Conservation (phyloP, 208 protist species). For the Trichomonas vaginalis region DNA sequence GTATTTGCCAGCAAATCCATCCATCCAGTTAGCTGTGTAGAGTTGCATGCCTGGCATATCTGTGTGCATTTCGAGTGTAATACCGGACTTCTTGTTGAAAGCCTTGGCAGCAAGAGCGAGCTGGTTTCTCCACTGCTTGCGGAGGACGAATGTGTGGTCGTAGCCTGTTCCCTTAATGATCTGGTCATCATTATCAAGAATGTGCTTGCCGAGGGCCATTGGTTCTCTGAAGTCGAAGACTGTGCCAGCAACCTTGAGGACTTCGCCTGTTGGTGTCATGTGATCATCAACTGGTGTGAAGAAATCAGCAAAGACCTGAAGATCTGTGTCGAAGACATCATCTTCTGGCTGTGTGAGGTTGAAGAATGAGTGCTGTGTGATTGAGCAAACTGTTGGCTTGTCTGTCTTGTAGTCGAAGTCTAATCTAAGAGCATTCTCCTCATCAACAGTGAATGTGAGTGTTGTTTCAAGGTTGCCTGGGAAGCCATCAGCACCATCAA, state of each 20-base stretch:
- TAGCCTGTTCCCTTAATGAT: background rate
- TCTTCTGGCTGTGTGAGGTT: background rate
- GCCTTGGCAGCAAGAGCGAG: background rate
- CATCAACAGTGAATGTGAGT: background rate
- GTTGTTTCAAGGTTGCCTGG: background rate
- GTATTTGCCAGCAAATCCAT: background rate
- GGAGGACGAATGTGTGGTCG: background rate
- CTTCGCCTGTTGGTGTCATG: background rate
- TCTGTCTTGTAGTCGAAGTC: background rate
- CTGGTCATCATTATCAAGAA: background rate
- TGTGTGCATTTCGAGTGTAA: background rate
- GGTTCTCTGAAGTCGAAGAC: background rate
- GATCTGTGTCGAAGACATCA: background rate
- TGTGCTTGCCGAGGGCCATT: background rate
- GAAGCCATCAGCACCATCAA: background rate
- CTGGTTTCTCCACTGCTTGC: background rate
- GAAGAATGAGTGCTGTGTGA: slow-evolving; percentile 7
- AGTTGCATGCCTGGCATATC: background rate
- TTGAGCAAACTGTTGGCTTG: background rate
- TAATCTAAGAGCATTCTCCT: background rate
- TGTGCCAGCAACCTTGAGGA: background rate
- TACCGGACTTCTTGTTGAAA: background rate
- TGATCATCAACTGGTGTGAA: background rate
- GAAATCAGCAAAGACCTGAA: background rate
- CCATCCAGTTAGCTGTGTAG: background rate